Evolutionary conservation across 1,284 basidiomycete species (phyloP), one percentile per base, ranked within the genome.

Genomic region (Ustilago vetiveriae): DNA sequence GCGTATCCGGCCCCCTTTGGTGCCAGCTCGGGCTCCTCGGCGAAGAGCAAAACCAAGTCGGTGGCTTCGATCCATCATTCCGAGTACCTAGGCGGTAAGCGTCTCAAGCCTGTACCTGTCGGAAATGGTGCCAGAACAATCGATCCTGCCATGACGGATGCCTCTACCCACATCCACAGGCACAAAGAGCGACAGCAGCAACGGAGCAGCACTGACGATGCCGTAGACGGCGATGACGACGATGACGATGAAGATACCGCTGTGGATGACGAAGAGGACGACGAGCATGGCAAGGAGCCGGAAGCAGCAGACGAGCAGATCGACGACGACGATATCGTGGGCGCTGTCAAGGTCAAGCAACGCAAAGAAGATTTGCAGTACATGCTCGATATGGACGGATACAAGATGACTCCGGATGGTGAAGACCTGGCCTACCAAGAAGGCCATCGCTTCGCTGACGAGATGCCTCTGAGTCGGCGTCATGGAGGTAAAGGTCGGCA

Each of bases 341-440:
- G 54, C 8, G 22, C 59, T 5, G 48, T 62, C 48, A 67, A 69
- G 23, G 51, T 58, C 36, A 63, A 63, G 41, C 43, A 63, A 21
- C 38, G 49, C 26, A 57, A 72, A 29, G 54, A 72, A 33, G 53
- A 70, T 24, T 26, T 72, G 0, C 71, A 74, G 41, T 74, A 73
- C 38, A 75, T 79, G 69, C 70, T 81, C 38, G 79, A 81, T 33
- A 81, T 81, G 75, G 79, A 81, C 26, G 79, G 79, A 10, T 81
- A 81, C 72, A 80, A 81, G 53, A 64, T 81, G 66, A 79, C 78
- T 4, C 32, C 73, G 8, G 73, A 79, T 21, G 82, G 77, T 11
- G 62, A 79, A 40, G 64, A 68, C 14, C 40, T 82, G 5, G 77
- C 78, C 2, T 72, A 69, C 21, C 58, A 64, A 26, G 71, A 78